A percentile compares a stretch with the other conserved stretches of the same genome.
Evolutionary conservation across 2,329 filamentous ascomycete species (phyloP).

Genomic region (Aspergillus quadrilineatus): DNA sequence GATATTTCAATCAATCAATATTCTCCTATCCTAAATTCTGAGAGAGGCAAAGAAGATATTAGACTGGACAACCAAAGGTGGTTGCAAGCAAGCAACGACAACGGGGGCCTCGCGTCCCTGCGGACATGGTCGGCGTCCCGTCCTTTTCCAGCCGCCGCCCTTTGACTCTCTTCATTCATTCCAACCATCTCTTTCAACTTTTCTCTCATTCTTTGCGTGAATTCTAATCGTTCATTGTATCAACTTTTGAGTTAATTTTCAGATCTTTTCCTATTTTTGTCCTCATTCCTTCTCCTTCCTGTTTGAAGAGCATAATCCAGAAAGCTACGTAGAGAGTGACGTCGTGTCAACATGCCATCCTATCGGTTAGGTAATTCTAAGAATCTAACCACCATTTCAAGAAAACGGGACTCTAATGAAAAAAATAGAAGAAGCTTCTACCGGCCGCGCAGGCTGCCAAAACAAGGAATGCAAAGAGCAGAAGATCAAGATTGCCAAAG

Average conservation of each 20-base stretch:
- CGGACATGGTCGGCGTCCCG: conserved; percentile 25
- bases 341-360: conserved; percentile 10
- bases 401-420: background rate
- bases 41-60: background rate
- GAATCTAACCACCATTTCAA: background rate
- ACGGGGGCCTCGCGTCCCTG: conserved; percentile 7
- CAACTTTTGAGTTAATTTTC: background rate
- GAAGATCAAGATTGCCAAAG: conserved; percentile 71
- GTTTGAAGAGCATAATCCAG: background rate
- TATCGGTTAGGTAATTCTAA: conserved; percentile 11
- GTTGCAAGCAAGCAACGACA: background rate
- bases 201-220: conserved; percentile 6
- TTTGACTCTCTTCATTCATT: conserved; percentile 9
- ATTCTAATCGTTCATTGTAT: background rate
- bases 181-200: conserved; percentile 4
- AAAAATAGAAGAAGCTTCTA: conserved; percentile 65
- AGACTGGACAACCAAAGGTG: background rate
- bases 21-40: background rate
- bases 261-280: background rate
- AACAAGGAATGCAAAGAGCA: conserved; percentile 70
- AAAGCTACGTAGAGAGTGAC: background rate
- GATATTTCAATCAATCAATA: too few species aligned
- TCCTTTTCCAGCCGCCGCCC: conserved; percentile 9
- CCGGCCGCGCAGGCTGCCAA: conserved; percentile 71
- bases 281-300: background rate